Evolutionary conservation across 2,329 filamentous ascomycete species (phyloP), one percentile per base, ranked within the genome.

Genomic region (Ophiostoma ips): DNA sequence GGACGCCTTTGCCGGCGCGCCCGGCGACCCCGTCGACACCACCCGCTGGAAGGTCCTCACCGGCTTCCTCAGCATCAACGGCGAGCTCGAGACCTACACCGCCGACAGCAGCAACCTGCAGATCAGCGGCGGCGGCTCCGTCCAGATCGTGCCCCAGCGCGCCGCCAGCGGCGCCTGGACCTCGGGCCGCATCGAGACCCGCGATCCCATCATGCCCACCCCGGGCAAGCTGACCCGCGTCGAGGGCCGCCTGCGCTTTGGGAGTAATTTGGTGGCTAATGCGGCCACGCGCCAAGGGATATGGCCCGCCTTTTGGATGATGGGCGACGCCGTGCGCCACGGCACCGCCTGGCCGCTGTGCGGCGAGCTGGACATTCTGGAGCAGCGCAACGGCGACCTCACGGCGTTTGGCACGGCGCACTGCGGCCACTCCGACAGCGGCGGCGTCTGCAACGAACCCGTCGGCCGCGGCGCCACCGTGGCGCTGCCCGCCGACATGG

Each of bases 1-100:
- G 5, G 70, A 73, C 21, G 57, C 54, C 21, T 76, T 75, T 50
- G 36, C 50, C 2, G 72, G 72, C 7, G 31, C 47, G 1, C 55
- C 60, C 16, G 66, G 67, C 37, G 52, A 58, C 1, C 51, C 58
- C 1, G 66, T 70, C 5, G 60, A 64, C 58, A 47, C 54, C 5
- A 55, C 24, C 46, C 61, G 61, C 45, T 76, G 72, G 72, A 64
- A 68, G 53, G 48, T 53, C 31, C 70, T 74, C 56, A 75, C 72
- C 48, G 69, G 75, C 58, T 72, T 76, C 55, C 73, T 82, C 61
- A 81, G 79, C 61, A 75, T 81, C 52, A 79, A 78, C 66, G 66
- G 70, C 56, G 74, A 78, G 57, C 56, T 70, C 15, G 64, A 79
- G 59, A 64, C 62, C 3, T 79, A 77, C 63, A 68, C 68, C 2